Evolutionary conservation across 2,329 filamentous ascomycete species (phyloP).

Genomic region (Ophiosphaerella herpotricha): DNA sequence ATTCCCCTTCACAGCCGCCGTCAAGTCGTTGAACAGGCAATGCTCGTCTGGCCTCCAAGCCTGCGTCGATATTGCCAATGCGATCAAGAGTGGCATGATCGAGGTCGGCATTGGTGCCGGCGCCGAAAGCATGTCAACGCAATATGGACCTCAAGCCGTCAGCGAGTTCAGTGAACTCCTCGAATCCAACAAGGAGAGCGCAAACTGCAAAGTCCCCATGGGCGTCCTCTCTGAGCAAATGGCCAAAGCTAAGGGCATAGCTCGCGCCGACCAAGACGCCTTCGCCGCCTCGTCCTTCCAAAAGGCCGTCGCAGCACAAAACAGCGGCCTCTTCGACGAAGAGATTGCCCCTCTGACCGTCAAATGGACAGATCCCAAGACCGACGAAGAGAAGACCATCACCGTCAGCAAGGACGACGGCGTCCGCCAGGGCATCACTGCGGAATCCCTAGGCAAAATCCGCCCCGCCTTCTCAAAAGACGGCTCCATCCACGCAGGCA

Average conservation of each 20-base stretch:
- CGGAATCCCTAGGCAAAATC: constrained; percentile 89
- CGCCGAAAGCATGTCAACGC: constrained; percentile 92
- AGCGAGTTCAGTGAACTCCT: constrained; percentile 91
- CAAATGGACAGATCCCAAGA: constrained; percentile 88
- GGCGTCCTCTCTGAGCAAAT: constrained; percentile 91
- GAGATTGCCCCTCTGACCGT: constrained; percentile 89
- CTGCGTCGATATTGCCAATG: constrained; percentile 91
- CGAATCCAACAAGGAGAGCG: constrained; percentile 77
- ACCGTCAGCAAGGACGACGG: constrained; percentile 87
- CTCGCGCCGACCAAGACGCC: constrained; percentile 77
- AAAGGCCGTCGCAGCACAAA: constrained; percentile 84
- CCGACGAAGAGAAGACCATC: constrained; percentile 80
- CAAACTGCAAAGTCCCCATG: constrained; percentile 98
- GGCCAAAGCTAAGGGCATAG: constrained; percentile 81
- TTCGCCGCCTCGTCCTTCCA: constrained; percentile 94
- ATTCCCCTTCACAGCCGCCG: constrained; percentile 83
- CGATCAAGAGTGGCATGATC: constrained; percentile 89
- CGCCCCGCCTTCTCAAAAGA: constrained; percentile 87
- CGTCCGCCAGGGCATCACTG: constrained; percentile 80
- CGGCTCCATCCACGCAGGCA: constrained; percentile 93
- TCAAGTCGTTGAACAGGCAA: constrained; percentile 88
- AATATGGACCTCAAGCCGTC: constrained; percentile 89
- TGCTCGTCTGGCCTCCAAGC: constrained; percentile 93
- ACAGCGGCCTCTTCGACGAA: constrained; percentile 85
- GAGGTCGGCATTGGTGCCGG: constrained; percentile 92